Base-by-base conservation (phyloP, 306 rosid species). In the Cucumis hystrix region DNA sequence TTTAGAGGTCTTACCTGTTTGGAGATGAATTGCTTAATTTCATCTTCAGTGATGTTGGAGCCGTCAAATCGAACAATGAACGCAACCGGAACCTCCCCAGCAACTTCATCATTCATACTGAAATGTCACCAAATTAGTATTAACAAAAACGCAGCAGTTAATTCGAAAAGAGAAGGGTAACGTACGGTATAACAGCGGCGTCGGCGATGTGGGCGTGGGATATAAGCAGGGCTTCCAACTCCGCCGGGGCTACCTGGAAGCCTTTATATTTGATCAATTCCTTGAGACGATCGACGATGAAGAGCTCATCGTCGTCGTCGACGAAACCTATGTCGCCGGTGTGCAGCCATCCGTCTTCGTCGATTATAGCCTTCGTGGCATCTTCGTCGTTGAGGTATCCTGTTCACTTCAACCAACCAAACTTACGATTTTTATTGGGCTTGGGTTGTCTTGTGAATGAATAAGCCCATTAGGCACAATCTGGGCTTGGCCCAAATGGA, bases 241-340 rank as follows among this genome's bases (percentile, higher is more conserved):
- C 98, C 8, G 98, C 98, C 0, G 98, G 98, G 20, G 98, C 91
- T 5, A 93, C 96, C 77, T 90, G 97, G 81, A 83, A 91, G 6
- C 97, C 98, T 85, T 91, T 93, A 91, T 81, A 91, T 75, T 93
- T 93, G 78, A 93, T 93, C 6, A 93, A 75, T 35, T 93, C 98
- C 74, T 93, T 93, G 39, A 93, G 74, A 5, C 98, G 81, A 52
- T 93, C 98, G 16, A 93, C 91, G 7, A 93, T 88, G 85, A 89
- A 93, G 58, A 93, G 57, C 59, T 91, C 90, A 0, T 86, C 92
- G 12, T 91, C 90, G 4, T 86, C 84, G 35, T 93, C 97, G 0
- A 93, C 76, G 52, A 35, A 88, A 23, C 97, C 97, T 7, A 93
- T 83, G 52, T 93, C 98, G 58, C 98, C 98, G 0, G 97, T 86